These are phyloP conservation scores for Syzygium syzygioides DNA, from an alignment of 441 rosid species.

Conservation along the genomic window DNA sequence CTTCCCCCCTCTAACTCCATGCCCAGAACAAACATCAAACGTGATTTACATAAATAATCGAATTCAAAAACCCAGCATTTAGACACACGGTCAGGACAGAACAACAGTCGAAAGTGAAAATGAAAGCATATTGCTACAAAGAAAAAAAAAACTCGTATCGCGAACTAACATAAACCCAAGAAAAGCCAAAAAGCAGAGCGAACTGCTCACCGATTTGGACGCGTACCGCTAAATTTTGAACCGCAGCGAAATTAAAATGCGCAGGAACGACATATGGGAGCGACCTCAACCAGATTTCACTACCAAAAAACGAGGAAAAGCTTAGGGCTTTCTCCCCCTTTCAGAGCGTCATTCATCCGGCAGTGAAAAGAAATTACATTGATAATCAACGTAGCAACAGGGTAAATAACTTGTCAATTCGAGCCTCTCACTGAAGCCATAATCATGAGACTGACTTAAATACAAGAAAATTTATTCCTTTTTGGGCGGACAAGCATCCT, in stretches of 20 bases:
- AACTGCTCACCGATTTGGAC: neutral
- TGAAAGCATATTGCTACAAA: no score
- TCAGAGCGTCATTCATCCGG: rapidly evolving
- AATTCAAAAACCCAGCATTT: no score
- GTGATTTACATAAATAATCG: no score
- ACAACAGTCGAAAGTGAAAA: no score
- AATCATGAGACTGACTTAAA: neutral
- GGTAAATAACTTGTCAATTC: neutral
- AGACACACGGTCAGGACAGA: no score
- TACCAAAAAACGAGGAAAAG: neutral
- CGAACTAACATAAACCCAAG: neutral
- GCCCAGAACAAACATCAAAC: no score
- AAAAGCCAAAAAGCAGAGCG: neutral
- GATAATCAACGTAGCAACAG: neutral
- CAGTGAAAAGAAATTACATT: neutral
- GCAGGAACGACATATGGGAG: neutral
- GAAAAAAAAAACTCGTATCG: no score
- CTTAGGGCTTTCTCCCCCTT: neutral
- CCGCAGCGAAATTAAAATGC: neutral
- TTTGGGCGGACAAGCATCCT: neutral
- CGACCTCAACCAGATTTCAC: neutral
- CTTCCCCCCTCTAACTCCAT: no score
- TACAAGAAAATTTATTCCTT: neutral
- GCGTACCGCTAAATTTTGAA: neutral
- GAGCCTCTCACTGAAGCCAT: neutral